These are phyloP conservation scores for Podospora pseudopauciseta DNA, from an alignment of 495 filamentous ascomycete species.

Conservation along the genomic window DNA sequence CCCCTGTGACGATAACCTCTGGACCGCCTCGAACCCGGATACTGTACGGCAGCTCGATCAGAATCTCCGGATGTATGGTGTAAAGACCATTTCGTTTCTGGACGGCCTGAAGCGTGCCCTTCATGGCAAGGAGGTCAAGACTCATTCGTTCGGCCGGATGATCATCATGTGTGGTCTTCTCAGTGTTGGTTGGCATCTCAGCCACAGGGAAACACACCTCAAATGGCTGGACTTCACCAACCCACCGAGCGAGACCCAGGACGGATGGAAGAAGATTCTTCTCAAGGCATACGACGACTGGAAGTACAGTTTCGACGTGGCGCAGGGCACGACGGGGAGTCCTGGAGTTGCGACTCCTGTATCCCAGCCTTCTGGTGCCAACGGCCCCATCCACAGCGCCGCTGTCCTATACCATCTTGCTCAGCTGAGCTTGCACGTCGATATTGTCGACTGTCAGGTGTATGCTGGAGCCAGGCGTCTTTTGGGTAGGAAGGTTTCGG, in stretches of 20 bases:
- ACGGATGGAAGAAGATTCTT: slow-evolving; percentile 83
- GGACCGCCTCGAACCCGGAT: slow-evolving; percentile 83
- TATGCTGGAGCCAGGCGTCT: slow-evolving; percentile 81
- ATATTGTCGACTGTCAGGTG: slow-evolving; percentile 92
- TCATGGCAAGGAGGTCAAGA: slow-evolving; percentile 81
- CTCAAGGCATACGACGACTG: slow-evolving; percentile 89
- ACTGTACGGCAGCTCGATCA: slow-evolving; percentile 82
- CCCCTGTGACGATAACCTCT: slow-evolving; percentile 90
- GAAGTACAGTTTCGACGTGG: slow-evolving; percentile 86
- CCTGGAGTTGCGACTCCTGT: slow-evolving; percentile 37
- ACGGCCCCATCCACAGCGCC: slow-evolving; percentile 77
- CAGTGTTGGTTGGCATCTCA: slow-evolving; percentile 94
- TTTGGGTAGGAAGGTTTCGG: slow-evolving; percentile 79
- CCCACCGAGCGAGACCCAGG: slow-evolving; percentile 72
- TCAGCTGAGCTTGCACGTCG: slow-evolving; percentile 92
- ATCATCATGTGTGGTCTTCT: slow-evolving; percentile 93
- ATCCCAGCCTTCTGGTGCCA: slow-evolving; percentile 48
- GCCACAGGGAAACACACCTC: slow-evolving; percentile 89
- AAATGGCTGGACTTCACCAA: slow-evolving; percentile 68
- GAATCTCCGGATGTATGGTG: slow-evolving; percentile 75
- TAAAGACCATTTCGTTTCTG: slow-evolving; percentile 80
- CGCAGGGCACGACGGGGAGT: slow-evolving; percentile 48
- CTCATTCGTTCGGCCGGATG: slow-evolving; percentile 88
- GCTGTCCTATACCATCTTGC: slow-evolving; percentile 89
- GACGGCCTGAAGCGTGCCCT: slow-evolving; percentile 87